Conservation (phyloP, 495 filamentous ascomycete species). For the Filosporella fistucella region DNA sequence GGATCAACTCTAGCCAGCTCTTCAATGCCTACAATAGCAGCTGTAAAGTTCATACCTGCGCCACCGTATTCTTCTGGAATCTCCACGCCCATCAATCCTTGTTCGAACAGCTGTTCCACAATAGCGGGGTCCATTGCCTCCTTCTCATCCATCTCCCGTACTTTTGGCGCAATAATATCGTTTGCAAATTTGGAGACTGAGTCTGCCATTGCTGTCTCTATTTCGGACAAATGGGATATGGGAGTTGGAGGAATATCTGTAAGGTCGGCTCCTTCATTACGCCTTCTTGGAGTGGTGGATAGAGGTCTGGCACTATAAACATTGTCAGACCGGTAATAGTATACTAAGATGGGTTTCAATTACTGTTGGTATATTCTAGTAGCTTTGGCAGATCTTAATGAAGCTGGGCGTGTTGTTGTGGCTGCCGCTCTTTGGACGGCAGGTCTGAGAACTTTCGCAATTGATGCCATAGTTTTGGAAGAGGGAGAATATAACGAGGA, state of each 20-base stretch:
- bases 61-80: conserved; percentile 96
- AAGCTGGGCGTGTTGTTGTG: conserved; percentile 39
- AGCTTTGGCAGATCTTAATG: conserved; percentile 35
- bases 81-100: conserved; percentile 96
- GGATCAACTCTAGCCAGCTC: conserved; percentile 94
- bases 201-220: conserved; percentile 83
- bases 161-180: conserved; percentile 85
- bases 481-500: not conserved
- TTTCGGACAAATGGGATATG: conserved; percentile 89
- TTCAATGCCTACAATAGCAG: conserved; percentile 94
- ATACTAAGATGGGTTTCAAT: conserved; percentile 23
- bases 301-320: conserved; percentile 54
- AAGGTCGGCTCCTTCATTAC: conserved; percentile 55
- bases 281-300: conserved; percentile 62
- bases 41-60: conserved; percentile 97
- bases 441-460: conserved; percentile 63
- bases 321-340: not conserved
- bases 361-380: conserved; percentile 37
- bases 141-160: conserved; percentile 95
- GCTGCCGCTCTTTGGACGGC: conserved; percentile 43
- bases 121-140: conserved; percentile 87
- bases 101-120: conserved; percentile 92
- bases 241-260: conserved; percentile 78
- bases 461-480: conserved; percentile 55
- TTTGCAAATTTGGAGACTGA: conserved; percentile 86